Base-by-base conservation (phyloP, 148 eudicot genomes). In the Persicaria maculosa region DNA sequence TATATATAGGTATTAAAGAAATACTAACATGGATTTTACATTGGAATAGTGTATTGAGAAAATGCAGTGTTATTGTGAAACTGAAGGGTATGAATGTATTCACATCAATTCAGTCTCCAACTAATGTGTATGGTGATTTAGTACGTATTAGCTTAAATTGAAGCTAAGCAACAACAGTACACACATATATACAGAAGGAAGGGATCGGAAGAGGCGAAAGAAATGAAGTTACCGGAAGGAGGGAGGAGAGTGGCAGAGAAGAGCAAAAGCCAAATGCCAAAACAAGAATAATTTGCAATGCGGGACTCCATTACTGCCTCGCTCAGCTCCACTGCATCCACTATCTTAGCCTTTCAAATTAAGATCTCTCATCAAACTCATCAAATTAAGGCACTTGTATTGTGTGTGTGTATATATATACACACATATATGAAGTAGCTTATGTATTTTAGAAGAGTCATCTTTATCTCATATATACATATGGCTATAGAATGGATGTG, bases 261-360 rank as follows among this genome's bases (percentile, higher is more conserved):
- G 19, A 65, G 70, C 70, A 65, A 62, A 62, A 15, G 46, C 70
- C 70, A 40, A 65, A 65, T 65, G 70, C 44, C 43, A 17, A 40
- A 12, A 2, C 4, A 31, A 31, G 40, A 31, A 31, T 31, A 15
- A 19, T 15, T 65, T 15, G 2, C 43, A 40, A 0, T 0, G 46
- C 45, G 14, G 19, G 43, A 25, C 70, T 43, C 70, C 70, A 65
- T 65, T 65, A 31, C 40, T 31, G 40, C 6, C n/a, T 11, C 22
- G 9, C 67, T 59, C 40, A 17, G 31, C 10, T 2, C 8, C 25
- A 9, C 11, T 25, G 4, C 6, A 7, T 14, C 15, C 15, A 16
- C 57, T 22, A 4, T 6, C 16, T 15, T 3, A n/a, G 58, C 58
- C 58, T 54, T 54, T 17, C 6, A 54, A 54, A 4, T 4, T 6